phyloP scores from a whole-genome alignment of 768 basidiomycete genomes.

The Chalciporus piperatus region DNA sequence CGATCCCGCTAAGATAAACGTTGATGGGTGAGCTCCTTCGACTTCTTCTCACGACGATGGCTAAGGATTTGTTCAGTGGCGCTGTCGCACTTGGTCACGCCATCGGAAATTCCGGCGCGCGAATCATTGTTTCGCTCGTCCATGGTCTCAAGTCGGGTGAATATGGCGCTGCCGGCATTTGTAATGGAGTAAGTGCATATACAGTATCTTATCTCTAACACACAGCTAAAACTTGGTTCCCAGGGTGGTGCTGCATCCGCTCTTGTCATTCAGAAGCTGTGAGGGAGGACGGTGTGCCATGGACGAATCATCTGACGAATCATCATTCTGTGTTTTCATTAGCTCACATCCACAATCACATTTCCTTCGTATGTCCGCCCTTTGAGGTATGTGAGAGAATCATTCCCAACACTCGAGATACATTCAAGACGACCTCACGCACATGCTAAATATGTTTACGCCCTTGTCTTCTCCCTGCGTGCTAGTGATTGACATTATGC shows the following conservation, averaged over 20 bases:
- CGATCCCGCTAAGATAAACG: conserved; percentile 86
- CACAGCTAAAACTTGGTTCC: conserved; percentile 18
- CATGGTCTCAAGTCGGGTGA: conserved; percentile 90
- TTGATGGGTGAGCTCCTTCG: conserved; percentile 63
- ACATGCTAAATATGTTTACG: conserved; percentile 10
- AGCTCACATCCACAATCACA: conserved; percentile 2
- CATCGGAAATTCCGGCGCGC: conserved; percentile 92
- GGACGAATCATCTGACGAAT: conserved; percentile 20
- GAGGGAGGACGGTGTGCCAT: conserved; percentile 28
- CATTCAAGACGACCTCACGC: background rate
- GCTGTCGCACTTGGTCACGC: conserved; percentile 96
- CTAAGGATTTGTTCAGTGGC: conserved; percentile 54
- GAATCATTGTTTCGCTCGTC: conserved; percentile 90
- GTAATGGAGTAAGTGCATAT: conserved; percentile 79
- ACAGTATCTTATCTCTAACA: background rate
- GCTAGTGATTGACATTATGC: background rate
- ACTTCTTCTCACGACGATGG: conserved; percentile 1
- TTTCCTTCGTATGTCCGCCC: background rate
- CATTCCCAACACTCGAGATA: background rate
- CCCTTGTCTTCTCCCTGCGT: conserved; percentile 16
- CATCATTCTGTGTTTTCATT: conserved; percentile 6
- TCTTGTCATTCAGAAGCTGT: conserved; percentile 84
- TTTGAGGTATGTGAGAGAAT: conserved; percentile 16
- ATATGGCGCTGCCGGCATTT: conserved; percentile 94
- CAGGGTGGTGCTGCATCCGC: conserved; percentile 94